Evolutionary conservation across 148 eudicot species (phyloP), one percentile per base, ranked within the genome.

Genomic region (Camellia japonica): DNA sequence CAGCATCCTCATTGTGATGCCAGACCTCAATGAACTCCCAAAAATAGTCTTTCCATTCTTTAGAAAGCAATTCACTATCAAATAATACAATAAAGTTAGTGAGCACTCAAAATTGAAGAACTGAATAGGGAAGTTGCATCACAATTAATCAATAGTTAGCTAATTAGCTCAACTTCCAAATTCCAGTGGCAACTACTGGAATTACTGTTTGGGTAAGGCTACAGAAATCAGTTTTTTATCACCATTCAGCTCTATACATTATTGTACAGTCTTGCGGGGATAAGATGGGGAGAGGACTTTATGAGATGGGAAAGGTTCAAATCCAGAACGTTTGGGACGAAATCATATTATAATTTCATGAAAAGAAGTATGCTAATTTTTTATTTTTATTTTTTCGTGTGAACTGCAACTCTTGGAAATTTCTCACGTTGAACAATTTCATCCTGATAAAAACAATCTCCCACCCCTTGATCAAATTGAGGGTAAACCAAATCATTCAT

Each of bases 21-120:
- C 99, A 96, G 54, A 75, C 79, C 44, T 94, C 98, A 47, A 93
- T 88, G 72, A 96, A 96, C 63, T 93, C 98, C 98, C 98, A 96
- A 67, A 84, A 96, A 69, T 83, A 83, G 86, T 94, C 89, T 90
- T 91, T 91, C 94, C 95, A 88, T 82, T 96, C 99, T 75, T 90
- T 93, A 46, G 98, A 91, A 61, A 96, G 81, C 83, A 94, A 81
- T 76, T 96, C 99, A 80, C 99, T 96, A 88, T 76, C 81, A 80
- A 82, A 82, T 52, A 78, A 79, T n/a, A 59, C 46, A 42, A 60
- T 46, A 52, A 42, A 66, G 60, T 23, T 14, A 78, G 20, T 52
- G 38, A 78, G 56, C 54, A 49, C 55, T 30, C 38, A 10, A 61
- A 56, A 58, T 68, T 20, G 15, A 55, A 59, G 11, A 49, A 19